A percentile compares a stretch with the other conserved stretches of the same genome.
These are phyloP conservation scores for Clausena lansium DNA, from an alignment of 345 rosid genomes.

Conservation along the genomic window DNA sequence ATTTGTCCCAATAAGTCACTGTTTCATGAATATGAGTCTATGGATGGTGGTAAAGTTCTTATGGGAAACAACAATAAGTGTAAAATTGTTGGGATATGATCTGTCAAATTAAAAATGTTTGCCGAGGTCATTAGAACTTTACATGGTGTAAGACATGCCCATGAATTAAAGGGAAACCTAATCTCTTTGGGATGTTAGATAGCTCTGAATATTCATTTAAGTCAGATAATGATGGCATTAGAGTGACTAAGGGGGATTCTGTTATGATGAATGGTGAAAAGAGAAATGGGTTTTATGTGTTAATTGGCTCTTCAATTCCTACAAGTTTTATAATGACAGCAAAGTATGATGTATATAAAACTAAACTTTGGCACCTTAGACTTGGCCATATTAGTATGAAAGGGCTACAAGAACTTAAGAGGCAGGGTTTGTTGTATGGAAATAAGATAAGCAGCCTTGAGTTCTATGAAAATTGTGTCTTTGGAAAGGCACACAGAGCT, in stretches of 20 bases:
- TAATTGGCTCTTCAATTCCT: not conserved
- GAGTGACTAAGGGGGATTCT: not conserved
- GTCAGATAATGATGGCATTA: not conserved
- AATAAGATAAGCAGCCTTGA: not conserved
- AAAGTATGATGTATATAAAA: not conserved
- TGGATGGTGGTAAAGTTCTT: too few relatives aligned
- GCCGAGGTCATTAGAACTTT: not conserved
- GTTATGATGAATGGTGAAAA: not conserved
- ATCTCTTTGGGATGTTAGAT: not conserved
- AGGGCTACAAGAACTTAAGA: not conserved
- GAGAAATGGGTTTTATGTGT: not conserved
- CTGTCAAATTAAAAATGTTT: not conserved
- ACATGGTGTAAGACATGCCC: not conserved
- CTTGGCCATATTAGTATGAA: not conserved
- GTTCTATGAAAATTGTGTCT: not conserved
- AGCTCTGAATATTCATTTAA: not conserved
- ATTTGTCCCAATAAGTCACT: too few relatives aligned
- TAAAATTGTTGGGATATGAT: not conserved
- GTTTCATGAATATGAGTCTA: too few relatives aligned
- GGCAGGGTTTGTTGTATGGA: not conserved
- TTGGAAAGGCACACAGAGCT: not conserved
- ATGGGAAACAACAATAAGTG: too few relatives aligned
- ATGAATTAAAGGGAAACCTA: not conserved
- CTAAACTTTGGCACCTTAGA: not conserved
- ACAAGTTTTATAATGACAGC: not conserved